phyloP scores from a whole-genome alignment of 495 filamentous ascomycete genomes.

The Aspergillus kassunensis region DNA sequence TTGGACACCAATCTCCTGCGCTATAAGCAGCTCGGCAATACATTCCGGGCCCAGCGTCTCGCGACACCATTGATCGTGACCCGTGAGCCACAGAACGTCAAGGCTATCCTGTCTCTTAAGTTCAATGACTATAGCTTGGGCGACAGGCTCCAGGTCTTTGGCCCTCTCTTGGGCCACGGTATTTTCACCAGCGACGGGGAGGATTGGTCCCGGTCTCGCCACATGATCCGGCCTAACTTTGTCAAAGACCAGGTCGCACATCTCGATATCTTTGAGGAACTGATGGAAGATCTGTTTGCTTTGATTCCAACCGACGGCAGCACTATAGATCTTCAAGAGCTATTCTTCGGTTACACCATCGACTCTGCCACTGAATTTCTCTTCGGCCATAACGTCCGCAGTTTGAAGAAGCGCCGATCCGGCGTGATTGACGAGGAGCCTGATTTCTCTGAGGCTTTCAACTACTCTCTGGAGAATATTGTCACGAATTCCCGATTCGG shows the following conservation, averaged over 20 bases:
- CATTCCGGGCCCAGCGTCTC: slow-evolving; percentile 14
- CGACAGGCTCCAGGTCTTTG: slow-evolving; percentile 25
- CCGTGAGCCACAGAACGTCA: slow-evolving; percentile 33
- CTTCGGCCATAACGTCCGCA: slow-evolving; percentile 41
- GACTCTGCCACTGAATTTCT: slow-evolving; percentile 60
- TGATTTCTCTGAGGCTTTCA: slow-evolving; percentile 32
- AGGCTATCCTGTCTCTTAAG: slow-evolving; percentile 61
- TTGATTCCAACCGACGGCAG: slow-evolving; percentile 27
- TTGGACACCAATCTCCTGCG: slow-evolving; percentile 10
- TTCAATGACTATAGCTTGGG: slow-evolving; percentile 58
- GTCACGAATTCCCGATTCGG: slow-evolving; percentile 5
- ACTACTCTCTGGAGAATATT: slow-evolving; percentile 42
- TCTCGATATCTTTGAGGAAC: slow-evolving; percentile 42
- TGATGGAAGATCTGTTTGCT: slow-evolving; percentile 45
- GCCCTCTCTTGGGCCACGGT: slow-evolving; percentile 44
- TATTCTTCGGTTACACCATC: slow-evolving; percentile 53
- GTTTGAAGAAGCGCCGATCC: slow-evolving; percentile 9
- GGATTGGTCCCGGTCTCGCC: slow-evolving; percentile 51
- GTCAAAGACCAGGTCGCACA: slow-evolving; percentile 30
- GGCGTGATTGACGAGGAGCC: slow-evolving; percentile 2
- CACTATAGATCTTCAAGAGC: slow-evolving; percentile 49
- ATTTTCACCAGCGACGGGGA: slow-evolving; percentile 65
- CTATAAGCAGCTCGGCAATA: slow-evolving; percentile 14
- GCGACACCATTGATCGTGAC: slow-evolving; percentile 16
- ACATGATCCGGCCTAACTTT: slow-evolving; percentile 45